Evolutionary conservation across 345 rosid species (phyloP).

Genomic region (Melaleuca quinquenervia): DNA sequence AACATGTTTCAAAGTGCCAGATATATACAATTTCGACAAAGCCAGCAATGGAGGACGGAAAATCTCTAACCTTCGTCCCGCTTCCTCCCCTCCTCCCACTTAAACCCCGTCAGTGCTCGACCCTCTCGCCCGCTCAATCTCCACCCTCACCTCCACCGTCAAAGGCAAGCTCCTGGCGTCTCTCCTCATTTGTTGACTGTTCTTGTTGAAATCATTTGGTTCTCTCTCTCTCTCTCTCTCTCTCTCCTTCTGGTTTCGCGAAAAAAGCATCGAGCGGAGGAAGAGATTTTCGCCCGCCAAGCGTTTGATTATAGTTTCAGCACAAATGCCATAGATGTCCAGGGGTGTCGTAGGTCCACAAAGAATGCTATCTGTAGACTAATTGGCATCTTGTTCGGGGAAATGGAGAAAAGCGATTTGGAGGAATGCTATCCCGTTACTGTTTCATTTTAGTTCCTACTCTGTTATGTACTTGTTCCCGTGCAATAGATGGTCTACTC

Average conservation of each 20-base stretch:
- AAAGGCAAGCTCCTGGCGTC: background rate
- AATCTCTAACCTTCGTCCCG: background rate
- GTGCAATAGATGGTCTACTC: background rate
- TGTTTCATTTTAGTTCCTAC: background rate
- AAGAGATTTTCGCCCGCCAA: background rate
- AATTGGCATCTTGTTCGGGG: background rate
- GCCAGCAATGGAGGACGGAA: background rate
- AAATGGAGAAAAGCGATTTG: background rate
- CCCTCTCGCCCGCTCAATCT: background rate
- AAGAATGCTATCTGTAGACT: background rate
- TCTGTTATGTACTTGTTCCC: background rate
- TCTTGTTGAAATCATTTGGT: background rate
- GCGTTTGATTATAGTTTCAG: background rate
- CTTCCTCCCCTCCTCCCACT: background rate
- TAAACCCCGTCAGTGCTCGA: background rate
- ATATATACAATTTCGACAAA: background rate
- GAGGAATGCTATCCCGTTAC: background rate
- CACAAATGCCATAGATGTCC: background rate
- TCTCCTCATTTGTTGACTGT: background rate
- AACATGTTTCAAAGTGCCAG: background rate
- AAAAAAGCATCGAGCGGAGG: background rate
- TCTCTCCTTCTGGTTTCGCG: background rate
- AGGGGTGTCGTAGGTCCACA: background rate
- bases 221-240: background rate
- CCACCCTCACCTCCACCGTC: background rate